A percentile compares a stretch with the other conserved stretches of the same genome.
phyloP scores from a whole-genome alignment of 2,329 filamentous ascomycete genomes.

The Curvularia sp. region DNA sequence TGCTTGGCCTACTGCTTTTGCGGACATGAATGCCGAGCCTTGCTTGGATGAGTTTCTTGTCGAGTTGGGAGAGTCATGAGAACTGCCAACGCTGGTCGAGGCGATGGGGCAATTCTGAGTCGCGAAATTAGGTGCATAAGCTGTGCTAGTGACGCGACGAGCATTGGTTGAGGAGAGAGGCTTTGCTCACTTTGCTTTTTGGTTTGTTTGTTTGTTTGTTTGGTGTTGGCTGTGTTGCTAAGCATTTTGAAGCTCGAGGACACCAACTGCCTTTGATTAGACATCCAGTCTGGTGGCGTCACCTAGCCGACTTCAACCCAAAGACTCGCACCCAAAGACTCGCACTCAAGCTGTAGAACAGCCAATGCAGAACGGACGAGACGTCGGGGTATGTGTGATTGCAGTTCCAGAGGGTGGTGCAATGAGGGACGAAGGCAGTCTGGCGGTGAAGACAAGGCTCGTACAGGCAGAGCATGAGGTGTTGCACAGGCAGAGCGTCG shows the following conservation, averaged over 20 bases:
- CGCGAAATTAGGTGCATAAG: neutral
- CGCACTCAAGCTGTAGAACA: neutral
- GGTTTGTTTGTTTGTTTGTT: neutral
- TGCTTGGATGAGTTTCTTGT: neutral
- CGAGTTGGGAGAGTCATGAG: neutral
- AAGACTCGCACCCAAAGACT: neutral
- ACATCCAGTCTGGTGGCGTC: neutral
- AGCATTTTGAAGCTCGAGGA: neutral
- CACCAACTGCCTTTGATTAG: neutral
- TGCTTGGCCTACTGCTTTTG: neutral
- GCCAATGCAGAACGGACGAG: neutral
- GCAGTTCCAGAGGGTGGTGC: conserved; percentile 31
- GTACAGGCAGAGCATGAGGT: conserved; percentile 21
- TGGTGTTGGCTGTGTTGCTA: neutral
- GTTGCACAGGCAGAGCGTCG: conserved; percentile 28
- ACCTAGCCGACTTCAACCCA: neutral
- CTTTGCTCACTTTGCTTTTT: neutral
- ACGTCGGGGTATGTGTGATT: neutral
- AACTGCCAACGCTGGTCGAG: neutral
- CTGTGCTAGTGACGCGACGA: neutral
- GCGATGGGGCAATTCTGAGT: neutral
- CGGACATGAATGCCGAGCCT: neutral
- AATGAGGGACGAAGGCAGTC: conserved; percentile 15
- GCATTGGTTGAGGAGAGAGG: neutral
- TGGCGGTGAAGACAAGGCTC: conserved; percentile 15